Percentiles rank a stretch among this genome's conserved stretches.
Evolutionary conservation across 2,329 filamentous ascomycete species (phyloP).

Genomic region (Epichloe baconii): DNA sequence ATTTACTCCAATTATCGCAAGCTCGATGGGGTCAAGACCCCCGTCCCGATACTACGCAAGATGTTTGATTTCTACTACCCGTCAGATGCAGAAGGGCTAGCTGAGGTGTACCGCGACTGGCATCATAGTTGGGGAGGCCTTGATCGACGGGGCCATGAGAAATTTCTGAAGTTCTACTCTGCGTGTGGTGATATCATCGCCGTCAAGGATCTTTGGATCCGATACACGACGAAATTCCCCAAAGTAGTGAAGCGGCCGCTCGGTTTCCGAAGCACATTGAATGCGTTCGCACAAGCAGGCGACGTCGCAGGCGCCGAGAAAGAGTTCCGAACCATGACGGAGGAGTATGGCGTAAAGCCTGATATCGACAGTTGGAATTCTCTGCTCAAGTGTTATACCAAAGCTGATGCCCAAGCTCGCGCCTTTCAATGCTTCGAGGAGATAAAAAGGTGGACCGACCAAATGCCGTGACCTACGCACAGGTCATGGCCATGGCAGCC

Average conservation of each 20-base stretch:
- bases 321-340: constrained; percentile 49
- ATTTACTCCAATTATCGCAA: constrained; percentile 35
- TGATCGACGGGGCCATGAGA: constrained; percentile 32
- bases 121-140: constrained; percentile 25
- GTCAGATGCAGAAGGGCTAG: constrained; percentile 26
- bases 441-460: constrained; percentile 39
- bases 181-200: constrained; percentile 31
- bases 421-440: constrained; percentile 51
- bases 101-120: constrained; percentile 37
- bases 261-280: constrained; percentile 47
- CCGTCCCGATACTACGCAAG: constrained; percentile 25
- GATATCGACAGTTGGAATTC: constrained; percentile 60
- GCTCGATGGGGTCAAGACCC: constrained; percentile 25
- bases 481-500: constrained; percentile 60
- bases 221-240: constrained; percentile 26
- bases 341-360: constrained; percentile 42
- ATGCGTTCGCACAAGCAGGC: constrained; percentile 57
- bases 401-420: constrained; percentile 51
- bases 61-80: constrained; percentile 32
- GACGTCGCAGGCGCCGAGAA: constrained; percentile 45
- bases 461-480: constrained; percentile 53
- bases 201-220: constrained; percentile 31
- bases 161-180: constrained; percentile 36
- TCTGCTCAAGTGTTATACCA: constrained; percentile 57
- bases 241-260: constrained; percentile 20